phyloP scores from a whole-genome alignment of 2,329 filamentous ascomycete species.

The Myrmaecium sp. region DNA sequence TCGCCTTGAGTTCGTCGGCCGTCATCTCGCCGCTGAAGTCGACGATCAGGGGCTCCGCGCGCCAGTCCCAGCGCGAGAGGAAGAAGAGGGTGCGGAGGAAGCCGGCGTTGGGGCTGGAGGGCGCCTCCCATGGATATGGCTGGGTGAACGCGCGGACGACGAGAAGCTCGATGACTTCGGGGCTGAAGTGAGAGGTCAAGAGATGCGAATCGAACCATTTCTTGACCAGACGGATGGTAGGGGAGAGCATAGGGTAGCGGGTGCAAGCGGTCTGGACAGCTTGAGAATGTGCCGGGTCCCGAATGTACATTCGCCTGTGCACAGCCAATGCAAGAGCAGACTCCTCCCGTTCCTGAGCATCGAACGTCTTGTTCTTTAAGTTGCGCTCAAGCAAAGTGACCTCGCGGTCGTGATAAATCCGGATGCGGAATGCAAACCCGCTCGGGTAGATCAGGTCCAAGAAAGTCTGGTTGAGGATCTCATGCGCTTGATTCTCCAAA shows the following conservation, averaged over 20 bases:
- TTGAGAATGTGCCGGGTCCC: conserved; percentile 64
- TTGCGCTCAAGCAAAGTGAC: conserved; percentile 63
- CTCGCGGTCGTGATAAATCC: conserved; percentile 81
- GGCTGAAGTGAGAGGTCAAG: conserved; percentile 55
- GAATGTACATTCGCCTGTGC: conserved; percentile 55
- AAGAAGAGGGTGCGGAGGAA: conserved; percentile 69
- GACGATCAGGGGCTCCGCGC: conserved; percentile 61
- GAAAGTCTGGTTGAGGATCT: conserved; percentile 61
- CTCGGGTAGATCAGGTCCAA: conserved; percentile 63
- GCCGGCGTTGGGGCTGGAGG: conserved; percentile 60
- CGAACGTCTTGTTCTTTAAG: conserved; percentile 54
- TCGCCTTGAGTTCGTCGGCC: conserved; percentile 40
- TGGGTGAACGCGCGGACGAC: conserved; percentile 63
- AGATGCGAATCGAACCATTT: conserved; percentile 80
- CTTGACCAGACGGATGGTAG: conserved; percentile 71
- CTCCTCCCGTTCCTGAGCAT: conserved; percentile 48
- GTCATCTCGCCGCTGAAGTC: conserved; percentile 48
- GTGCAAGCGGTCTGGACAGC: conserved; percentile 66
- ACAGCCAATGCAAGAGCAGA: conserved; percentile 50
- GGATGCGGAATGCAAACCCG: conserved; percentile 62
- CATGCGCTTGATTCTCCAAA: conserved; percentile 55
- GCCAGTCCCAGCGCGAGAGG: conserved; percentile 85
- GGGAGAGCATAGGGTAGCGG: conserved; percentile 61
- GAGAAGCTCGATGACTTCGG: conserved; percentile 74
- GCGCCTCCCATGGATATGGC: conserved; percentile 63